Evolutionary conservation across 352 stramenopile species (phyloP).

Genomic region (Elongisporangium prolatum): DNA sequence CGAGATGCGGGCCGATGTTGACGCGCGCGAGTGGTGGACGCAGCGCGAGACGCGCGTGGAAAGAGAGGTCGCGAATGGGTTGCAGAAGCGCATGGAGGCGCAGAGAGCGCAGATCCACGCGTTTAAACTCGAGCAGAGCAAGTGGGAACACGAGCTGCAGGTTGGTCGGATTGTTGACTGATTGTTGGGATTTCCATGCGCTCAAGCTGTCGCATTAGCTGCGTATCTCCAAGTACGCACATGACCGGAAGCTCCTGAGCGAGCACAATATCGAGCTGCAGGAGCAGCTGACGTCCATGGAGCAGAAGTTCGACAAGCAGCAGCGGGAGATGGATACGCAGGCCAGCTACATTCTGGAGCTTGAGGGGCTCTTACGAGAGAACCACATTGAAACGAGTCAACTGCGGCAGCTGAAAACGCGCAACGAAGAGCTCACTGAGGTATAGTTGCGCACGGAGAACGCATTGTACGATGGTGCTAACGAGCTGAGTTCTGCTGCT

Average conservation of each 20-base stretch:
- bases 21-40: slow-evolving; percentile 60
- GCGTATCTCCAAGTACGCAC: slow-evolving; percentile 71
- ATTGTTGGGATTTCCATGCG: no score
- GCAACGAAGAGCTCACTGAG: slow-evolving; percentile 41
- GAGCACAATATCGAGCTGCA: slow-evolving; percentile 82
- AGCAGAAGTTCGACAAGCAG: slow-evolving; percentile 38
- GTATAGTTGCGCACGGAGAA: slow-evolving; percentile 14
- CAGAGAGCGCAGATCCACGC: slow-evolving; percentile 67
- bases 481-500: slow-evolving; percentile 5
- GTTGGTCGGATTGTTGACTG: slow-evolving; percentile 10
- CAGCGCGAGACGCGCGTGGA: slow-evolving; percentile 45
- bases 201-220: slow-evolving; percentile 25
- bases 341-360: slow-evolving; percentile 50
- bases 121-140: slow-evolving; percentile 80
- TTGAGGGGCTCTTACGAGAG: slow-evolving; percentile 52
- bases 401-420: slow-evolving; percentile 23
- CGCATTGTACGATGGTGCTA: not conserved
- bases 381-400: slow-evolving; percentile 32
- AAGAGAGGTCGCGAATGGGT: slow-evolving; percentile 34
- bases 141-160: slow-evolving; percentile 79
- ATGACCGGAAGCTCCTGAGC: slow-evolving; percentile 72
- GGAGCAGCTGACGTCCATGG: slow-evolving; percentile 38
- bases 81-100: slow-evolving; percentile 69
- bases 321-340: slow-evolving; percentile 56
- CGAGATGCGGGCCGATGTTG: slow-evolving; percentile 11